These are phyloP conservation scores for Phytophthora pluvialis DNA, from an alignment of 352 stramenopile genomes.

Conservation along the genomic window DNA sequence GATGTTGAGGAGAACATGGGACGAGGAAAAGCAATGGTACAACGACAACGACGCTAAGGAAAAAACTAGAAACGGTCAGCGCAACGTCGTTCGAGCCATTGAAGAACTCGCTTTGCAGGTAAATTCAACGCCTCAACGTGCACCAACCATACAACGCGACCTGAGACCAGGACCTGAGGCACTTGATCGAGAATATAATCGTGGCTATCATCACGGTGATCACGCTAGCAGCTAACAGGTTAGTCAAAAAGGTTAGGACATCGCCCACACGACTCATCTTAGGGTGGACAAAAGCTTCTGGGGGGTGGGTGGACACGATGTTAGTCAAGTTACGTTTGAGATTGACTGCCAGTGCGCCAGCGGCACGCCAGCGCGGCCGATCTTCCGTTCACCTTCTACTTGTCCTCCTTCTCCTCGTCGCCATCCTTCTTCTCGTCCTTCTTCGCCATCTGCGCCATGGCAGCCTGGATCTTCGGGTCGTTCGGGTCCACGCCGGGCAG, in stretches of 20 bases:
- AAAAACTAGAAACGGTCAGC: slow-evolving; percentile 29
- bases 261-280: slow-evolving; percentile 12
- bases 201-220: slow-evolving; percentile 1
- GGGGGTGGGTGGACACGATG: slow-evolving; percentile 15
- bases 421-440: slow-evolving; percentile 85
- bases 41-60: slow-evolving; percentile 13
- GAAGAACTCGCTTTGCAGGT: not conserved
- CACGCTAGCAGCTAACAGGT: not conserved
- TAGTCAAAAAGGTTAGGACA: slow-evolving; percentile 10
- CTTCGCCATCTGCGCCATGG: slow-evolving; percentile 89
- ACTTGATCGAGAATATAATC: slow-evolving; percentile 4
- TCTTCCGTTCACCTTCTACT: slow-evolving; percentile 49
- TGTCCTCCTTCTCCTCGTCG: slow-evolving; percentile 85
- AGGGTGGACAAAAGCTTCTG: slow-evolving; percentile 4
- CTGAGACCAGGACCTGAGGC: slow-evolving; percentile 29
- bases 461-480: slow-evolving; percentile 92
- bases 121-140: not conserved
- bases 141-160: slow-evolving; percentile 21
- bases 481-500: slow-evolving; percentile 92
- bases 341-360: slow-evolving; percentile 25
- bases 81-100: slow-evolving; percentile 7
- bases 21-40: slow-evolving; percentile 25
- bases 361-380: not conserved
- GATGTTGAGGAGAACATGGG: slow-evolving; percentile 18
- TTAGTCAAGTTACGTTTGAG: slow-evolving; percentile 30